Base-by-base conservation (phyloP, 176 grass and related monocot species). In the Aegilops umbellulata region DNA sequence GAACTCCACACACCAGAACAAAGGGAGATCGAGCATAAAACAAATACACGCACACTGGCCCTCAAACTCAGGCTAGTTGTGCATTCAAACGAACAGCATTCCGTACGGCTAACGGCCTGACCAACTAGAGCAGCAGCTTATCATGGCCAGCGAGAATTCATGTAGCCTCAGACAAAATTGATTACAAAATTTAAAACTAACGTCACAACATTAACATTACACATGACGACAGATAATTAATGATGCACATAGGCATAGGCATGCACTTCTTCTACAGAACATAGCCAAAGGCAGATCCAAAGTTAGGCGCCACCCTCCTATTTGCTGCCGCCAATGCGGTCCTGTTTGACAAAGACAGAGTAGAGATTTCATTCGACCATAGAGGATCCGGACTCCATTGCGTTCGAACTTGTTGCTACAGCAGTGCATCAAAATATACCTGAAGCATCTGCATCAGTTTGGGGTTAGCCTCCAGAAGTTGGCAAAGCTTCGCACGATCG, bases 401-500 rank as follows among this genome's bases (percentile, higher is more conserved):
- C 5, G n/a, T 14, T 24, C 0, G 1, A 76, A 47, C 70, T 17
- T 36, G 41, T 4, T 63, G 22, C 22, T 69, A 24, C 22, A 51
- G 72, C 14, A 49, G 24, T 8, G 42, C 44, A 2, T 31, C 60
- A 19, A 90, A 70, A 70, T 83, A 20, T 89, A 98, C 95, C 95
- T 98, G 95, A 78, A 98, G 95, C 95, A 98, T 98, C 82, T 98
- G 90, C 96, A 98, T 98, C 76, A 98, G 87, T 85, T 95, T 98
- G 27, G 96, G 96, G 68, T 98, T 94, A 4, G 87, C 84, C 79
- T 98, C 96, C 82, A 98, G 63, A 86, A 98, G 93, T 64, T 95
- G 83, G 70, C 93, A 95, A 76, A 98, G 96, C 82, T 92, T 98
- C 77, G 95, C 90, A 38, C 96, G 91, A 25, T 98, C 96, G 80